phyloP scores from a whole-genome alignment of 179 eudicot species.

The Kewa caespitosa region DNA sequence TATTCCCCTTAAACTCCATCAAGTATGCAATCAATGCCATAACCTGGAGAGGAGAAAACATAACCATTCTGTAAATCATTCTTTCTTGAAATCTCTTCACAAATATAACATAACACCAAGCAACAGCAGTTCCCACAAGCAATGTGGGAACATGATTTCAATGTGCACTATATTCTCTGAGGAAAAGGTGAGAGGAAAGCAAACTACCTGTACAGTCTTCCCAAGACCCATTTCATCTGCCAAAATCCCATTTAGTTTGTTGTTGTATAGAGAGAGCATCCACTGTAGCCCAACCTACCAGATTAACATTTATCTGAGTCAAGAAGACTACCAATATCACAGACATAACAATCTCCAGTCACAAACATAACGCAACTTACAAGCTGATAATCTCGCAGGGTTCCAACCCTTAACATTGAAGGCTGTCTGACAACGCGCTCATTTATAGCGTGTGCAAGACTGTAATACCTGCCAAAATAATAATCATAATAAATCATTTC shows the following conservation, averaged over 20 bases:
- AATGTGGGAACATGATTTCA: not conserved
- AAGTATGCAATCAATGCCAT: slow-evolving; percentile 97
- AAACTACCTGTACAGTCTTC: slow-evolving; percentile 88
- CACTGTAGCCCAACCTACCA: slow-evolving; percentile 96
- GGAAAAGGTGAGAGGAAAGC: not conserved
- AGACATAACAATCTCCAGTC: slow-evolving; percentile 1
- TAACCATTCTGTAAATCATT: not conserved
- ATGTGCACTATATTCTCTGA: not conserved
- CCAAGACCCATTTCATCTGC: slow-evolving; percentile 99
- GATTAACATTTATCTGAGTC: slow-evolving; percentile 18
- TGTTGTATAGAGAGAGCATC: slow-evolving; percentile 98
- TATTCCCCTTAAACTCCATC: slow-evolving; percentile 96
- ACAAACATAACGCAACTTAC: slow-evolving; percentile 44
- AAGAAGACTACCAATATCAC: slow-evolving; percentile 23
- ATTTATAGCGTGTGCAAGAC: slow-evolving; percentile 98
- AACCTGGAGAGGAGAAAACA: slow-evolving; percentile 49
- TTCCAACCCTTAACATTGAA: slow-evolving; percentile 89
- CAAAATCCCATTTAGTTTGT: slow-evolving; percentile 95
- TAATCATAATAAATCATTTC: slow-evolving; percentile 12
- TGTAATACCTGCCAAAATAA: slow-evolving; percentile 70
- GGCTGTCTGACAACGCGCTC: slow-evolving; percentile 92
- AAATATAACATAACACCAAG: not conserved
- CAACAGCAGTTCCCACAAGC: not conserved
- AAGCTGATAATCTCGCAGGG: slow-evolving; percentile 95
- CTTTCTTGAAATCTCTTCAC: not conserved